These are phyloP conservation scores for Tolypocladium inflatum DNA, from an alignment of 2,329 filamentous ascomycete genomes.

Conservation along the genomic window DNA sequence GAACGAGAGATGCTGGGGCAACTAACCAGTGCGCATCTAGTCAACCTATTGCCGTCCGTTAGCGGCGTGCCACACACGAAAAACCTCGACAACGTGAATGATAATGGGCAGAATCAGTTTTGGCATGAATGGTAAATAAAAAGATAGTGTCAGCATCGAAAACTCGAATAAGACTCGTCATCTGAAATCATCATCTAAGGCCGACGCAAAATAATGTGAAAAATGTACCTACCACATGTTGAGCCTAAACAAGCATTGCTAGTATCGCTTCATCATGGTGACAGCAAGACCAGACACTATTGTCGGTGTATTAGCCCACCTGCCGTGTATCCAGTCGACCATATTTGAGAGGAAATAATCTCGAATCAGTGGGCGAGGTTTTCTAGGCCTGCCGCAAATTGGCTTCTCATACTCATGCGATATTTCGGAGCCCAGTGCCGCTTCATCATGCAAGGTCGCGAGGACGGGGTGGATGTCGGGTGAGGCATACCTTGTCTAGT, in stretches of 20 bases:
- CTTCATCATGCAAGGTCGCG: conserved; percentile 59
- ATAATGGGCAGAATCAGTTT: conserved; percentile 27
- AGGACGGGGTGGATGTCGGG: conserved; percentile 5
- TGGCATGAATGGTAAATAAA: conserved; percentile 66
- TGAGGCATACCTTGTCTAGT: conserved; percentile 24
- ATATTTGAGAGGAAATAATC: conserved; percentile 9
- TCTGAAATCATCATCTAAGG: conserved; percentile 41
- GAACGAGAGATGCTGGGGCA: not conserved
- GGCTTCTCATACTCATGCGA: conserved; percentile 72
- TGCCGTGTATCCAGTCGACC: not conserved
- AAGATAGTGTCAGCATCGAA: conserved; percentile 59
- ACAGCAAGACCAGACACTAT: conserved; percentile 8
- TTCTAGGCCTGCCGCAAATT: conserved; percentile 98
- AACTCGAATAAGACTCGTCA: conserved; percentile 73
- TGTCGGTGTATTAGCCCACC: not conserved
- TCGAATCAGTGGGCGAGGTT: conserved; percentile 93
- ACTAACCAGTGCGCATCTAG: conserved; percentile 12
- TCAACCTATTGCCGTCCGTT: conserved; percentile 6
- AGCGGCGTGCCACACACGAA: conserved; percentile 7
- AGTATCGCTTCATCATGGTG: not conserved
- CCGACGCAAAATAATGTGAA: conserved; percentile 8
- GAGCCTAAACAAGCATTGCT: not conserved
- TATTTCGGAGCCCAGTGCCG: conserved; percentile 94
- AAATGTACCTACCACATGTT: not conserved
- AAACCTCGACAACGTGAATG: not conserved